A percentile compares a stretch with the other conserved stretches of the same genome.
Evolutionary conservation across 495 filamentous ascomycete genomes (phyloP).

Genomic region (Aspergillus kassunensis): DNA sequence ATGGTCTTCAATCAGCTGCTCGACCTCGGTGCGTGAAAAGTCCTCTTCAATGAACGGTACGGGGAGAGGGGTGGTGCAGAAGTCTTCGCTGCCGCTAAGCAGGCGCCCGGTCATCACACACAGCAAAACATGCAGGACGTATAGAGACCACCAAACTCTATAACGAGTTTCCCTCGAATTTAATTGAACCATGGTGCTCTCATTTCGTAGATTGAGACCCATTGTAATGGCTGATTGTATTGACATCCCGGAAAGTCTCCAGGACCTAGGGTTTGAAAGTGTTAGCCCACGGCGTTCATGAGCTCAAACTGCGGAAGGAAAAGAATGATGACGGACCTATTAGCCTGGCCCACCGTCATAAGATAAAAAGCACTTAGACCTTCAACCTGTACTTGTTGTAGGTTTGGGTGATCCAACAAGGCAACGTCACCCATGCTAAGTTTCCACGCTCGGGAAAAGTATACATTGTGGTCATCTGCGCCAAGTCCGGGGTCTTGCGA

Average conservation of each 20-base stretch:
- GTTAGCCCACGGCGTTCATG: background rate
- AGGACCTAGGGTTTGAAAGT: conserved; percentile 46
- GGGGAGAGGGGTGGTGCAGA: conserved; percentile 53
- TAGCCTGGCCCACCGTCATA: conserved; percentile 53
- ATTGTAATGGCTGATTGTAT: conserved; percentile 56
- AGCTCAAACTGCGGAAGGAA: too few species aligned
- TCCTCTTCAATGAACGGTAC: conserved; percentile 51
- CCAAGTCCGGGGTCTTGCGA: background rate
- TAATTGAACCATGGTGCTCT: conserved; percentile 42
- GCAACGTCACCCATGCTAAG: conserved; percentile 46
- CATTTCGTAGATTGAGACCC: conserved; percentile 59
- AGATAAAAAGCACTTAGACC: conserved; percentile 58
- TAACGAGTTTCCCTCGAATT: conserved; percentile 45
- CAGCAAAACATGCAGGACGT: conserved; percentile 53
- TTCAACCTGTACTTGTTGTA: conserved; percentile 56
- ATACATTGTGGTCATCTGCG: conserved; percentile 43
- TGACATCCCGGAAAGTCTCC: conserved; percentile 56
- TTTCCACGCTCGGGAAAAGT: conserved; percentile 56
- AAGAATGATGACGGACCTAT: conserved; percentile 34
- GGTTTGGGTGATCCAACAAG: conserved; percentile 50
- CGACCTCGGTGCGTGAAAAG: conserved; percentile 26
- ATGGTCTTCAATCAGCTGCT: conserved; percentile 29
- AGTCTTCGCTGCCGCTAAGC: conserved; percentile 45
- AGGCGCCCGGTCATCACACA: conserved; percentile 60
- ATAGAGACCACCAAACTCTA: conserved; percentile 51